Percentiles rank a stretch among this genome's conserved stretches.
phyloP scores from a whole-genome alignment of 2,329 filamentous ascomycete genomes.

The Dothiorella sarmentorum region DNA sequence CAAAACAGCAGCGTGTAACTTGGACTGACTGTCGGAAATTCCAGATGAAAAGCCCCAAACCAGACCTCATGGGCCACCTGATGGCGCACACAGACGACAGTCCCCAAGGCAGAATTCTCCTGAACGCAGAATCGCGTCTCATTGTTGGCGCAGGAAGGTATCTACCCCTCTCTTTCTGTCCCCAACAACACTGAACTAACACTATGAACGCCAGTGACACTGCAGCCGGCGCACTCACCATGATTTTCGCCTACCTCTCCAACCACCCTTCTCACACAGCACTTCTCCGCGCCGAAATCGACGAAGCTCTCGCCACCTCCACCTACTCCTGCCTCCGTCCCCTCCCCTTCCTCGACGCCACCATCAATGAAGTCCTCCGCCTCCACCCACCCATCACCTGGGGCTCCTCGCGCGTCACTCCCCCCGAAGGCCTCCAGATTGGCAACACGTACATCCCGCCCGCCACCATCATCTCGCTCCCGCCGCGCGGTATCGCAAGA shows the following conservation, averaged over 20 bases:
- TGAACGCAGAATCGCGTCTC: conserved; percentile 31
- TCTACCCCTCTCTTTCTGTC: background rate
- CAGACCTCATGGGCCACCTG: conserved; percentile 27
- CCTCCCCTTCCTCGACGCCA: conserved; percentile 34
- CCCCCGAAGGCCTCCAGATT: conserved; percentile 37
- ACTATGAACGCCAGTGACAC: background rate
- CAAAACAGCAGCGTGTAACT: too few relatives aligned
- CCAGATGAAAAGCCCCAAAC: conserved; percentile 20
- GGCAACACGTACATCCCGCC: conserved; percentile 35
- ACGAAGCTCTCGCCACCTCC: conserved; percentile 22
- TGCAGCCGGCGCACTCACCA: background rate
- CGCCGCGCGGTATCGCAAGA: conserved; percentile 20
- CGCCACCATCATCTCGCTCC: conserved; percentile 24
- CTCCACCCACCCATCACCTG: conserved; percentile 41
- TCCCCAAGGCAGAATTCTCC: conserved; percentile 22
- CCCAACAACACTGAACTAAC: background rate
- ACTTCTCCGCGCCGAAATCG: conserved; percentile 26
- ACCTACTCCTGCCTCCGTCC: conserved; percentile 17
- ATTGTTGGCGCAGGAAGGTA: conserved; percentile 30
- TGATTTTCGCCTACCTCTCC: conserved; percentile 24
- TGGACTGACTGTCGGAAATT: too few relatives aligned
- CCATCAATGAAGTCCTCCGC: conserved; percentile 44
- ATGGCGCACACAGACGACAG: conserved; percentile 24
- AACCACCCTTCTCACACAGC: conserved; percentile 23
- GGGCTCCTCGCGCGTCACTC: conserved; percentile 37